These are phyloP conservation scores for Trichoderma sp. DNA, from an alignment of 2,329 filamentous ascomycete species.

Conservation along the genomic window DNA sequence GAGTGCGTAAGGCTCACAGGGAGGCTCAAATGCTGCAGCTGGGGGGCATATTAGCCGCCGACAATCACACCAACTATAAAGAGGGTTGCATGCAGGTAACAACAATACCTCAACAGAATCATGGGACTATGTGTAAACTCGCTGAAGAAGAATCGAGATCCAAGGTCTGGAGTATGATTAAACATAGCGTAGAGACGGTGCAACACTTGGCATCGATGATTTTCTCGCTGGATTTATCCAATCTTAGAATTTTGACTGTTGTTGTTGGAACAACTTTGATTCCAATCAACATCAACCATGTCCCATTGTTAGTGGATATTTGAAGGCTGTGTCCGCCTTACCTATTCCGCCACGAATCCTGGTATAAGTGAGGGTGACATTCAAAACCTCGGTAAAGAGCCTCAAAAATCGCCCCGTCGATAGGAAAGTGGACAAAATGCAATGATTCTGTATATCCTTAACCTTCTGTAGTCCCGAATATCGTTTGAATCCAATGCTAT, in stretches of 20 bases:
- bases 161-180: neutral
- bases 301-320: neutral
- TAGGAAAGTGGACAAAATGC: neutral
- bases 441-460: neutral
- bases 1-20: neutral
- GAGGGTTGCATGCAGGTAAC: neutral
- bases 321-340: neutral
- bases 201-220: neutral
- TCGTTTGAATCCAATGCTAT: no score
- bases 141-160: neutral
- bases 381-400: neutral
- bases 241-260: fast-evolving
- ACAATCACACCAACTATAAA: neutral
- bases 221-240: neutral
- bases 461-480: neutral
- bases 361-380: neutral
- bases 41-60: neutral
- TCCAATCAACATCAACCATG: neutral
- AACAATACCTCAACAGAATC: neutral
- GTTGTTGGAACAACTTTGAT: neutral
- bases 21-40: neutral
- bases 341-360: neutral
- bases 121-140: neutral
- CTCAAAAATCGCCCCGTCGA: neutral
- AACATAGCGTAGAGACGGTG: neutral